Conservation (phyloP, 2,329 filamentous ascomycete genomes). For the Ceratocystis alfenasii region DNA sequence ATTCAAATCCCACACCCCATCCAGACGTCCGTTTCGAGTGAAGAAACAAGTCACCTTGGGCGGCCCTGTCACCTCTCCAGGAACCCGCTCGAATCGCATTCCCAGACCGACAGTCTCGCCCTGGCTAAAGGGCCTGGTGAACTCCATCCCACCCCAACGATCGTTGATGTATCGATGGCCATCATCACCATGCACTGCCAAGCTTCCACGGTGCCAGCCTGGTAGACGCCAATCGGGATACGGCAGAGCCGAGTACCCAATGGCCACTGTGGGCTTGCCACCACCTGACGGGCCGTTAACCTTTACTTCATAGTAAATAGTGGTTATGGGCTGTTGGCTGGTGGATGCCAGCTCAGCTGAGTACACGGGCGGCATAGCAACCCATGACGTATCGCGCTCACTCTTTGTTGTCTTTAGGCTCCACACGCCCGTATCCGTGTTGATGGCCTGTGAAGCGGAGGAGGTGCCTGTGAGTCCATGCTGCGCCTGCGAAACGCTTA, state of each 20-base stretch:
- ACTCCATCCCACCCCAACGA: conserved; percentile 57
- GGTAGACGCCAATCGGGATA: conserved; percentile 69
- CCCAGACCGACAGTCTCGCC: conserved; percentile 61
- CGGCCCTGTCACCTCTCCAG: conserved; percentile 28
- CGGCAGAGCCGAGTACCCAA: conserved; percentile 61
- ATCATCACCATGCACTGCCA: conserved; percentile 72
- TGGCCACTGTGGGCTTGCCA: conserved; percentile 36
- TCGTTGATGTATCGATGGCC: conserved; percentile 67
- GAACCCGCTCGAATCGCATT: conserved; percentile 43
- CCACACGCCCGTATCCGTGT: conserved; percentile 41
- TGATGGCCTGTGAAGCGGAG: conserved; percentile 31
- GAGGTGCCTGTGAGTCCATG: conserved; percentile 37
- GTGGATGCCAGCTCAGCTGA: conserved; percentile 36
- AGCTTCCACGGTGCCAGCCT: conserved; percentile 64
- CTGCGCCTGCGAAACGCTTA: conserved; percentile 27
- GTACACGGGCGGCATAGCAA: conserved; percentile 59
- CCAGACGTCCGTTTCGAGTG: conserved; percentile 50
- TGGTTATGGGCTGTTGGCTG: conserved; percentile 23
- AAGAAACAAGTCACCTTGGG: conserved; percentile 54
- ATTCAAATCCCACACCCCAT: conserved; percentile 57
- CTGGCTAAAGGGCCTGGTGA: conserved; percentile 49
- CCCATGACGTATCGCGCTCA: conserved; percentile 50
- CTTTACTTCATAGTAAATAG: conserved; percentile 61
- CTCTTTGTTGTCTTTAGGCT: conserved; percentile 32
- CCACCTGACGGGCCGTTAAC: conserved; percentile 35